Percentiles rank a stretch among this genome's conserved stretches.
These are phyloP conservation scores for Chenopodium quinoa DNA, from an alignment of 148 eudicot genomes.

Conservation along the genomic window DNA sequence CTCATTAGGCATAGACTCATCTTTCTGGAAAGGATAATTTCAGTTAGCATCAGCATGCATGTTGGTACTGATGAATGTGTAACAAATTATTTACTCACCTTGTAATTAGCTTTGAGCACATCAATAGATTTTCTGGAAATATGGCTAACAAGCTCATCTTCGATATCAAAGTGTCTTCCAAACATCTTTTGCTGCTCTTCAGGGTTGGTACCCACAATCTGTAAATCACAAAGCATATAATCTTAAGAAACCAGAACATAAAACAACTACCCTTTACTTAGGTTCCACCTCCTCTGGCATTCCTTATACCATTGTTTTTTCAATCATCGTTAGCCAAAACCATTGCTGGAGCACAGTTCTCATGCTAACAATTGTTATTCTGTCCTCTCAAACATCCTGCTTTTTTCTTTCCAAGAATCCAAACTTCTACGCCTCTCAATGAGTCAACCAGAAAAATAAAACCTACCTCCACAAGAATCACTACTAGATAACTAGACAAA, in stretches of 20 bases:
- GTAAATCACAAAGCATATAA: slow-evolving; percentile 18
- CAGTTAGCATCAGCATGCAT: slow-evolving; percentile 1
- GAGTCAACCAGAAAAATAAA: background rate
- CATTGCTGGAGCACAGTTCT: too few relatives aligned
- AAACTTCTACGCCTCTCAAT: background rate
- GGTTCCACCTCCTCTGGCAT: background rate
- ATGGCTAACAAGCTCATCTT: slow-evolving; percentile 93
- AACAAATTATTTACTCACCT: slow-evolving; percentile 34
- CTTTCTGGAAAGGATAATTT: slow-evolving; percentile 46
- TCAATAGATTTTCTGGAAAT: slow-evolving; percentile 84
- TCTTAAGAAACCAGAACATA: background rate
- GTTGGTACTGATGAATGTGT: background rate
- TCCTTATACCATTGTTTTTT: background rate
- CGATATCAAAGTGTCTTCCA: slow-evolving; percentile 85
- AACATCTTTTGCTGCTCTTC: slow-evolving; percentile 93
- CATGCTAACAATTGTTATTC: background rate
- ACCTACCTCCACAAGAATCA: background rate
- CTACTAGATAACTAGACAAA: background rate
- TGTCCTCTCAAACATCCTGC: background rate
- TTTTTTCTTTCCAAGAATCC: background rate
- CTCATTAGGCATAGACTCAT: slow-evolving; percentile 39
- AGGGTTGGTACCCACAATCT: slow-evolving; percentile 71
- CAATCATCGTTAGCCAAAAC: background rate
- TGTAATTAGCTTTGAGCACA: slow-evolving; percentile 62
- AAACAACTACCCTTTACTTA: background rate